These are phyloP conservation scores for Tubosaeta brunneosetosa DNA, from an alignment of 768 basidiomycete genomes.

Conservation along the genomic window DNA sequence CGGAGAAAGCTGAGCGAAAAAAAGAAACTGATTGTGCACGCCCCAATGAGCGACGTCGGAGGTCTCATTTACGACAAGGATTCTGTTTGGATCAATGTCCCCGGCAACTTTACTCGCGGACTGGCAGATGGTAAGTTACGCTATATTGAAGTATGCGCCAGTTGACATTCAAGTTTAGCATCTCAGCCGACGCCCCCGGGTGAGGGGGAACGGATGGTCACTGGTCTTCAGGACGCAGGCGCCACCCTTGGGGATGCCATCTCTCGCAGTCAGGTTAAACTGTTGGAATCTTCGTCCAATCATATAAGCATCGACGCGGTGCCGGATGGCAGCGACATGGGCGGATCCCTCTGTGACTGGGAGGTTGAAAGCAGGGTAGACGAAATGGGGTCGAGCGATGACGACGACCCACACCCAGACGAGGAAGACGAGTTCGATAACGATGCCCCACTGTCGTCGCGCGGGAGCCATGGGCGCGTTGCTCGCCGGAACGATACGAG, in stretches of 20 bases:
- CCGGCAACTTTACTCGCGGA: conserved; percentile 87
- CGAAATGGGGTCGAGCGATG: conserved; percentile 3
- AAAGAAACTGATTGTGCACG: conserved; percentile 86
- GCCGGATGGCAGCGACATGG: conserved; percentile 35
- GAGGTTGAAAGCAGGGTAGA: background rate
- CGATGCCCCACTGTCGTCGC: background rate
- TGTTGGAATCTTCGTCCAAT: conserved; percentile 78
- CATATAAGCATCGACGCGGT: conserved; percentile 47
- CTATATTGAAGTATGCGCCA: background rate
- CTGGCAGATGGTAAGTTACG: conserved; percentile 51
- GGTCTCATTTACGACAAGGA: conserved; percentile 98
- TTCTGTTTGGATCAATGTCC: conserved; percentile 96
- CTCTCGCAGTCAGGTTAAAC: conserved; percentile 70
- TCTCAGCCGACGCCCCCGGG: conserved; percentile 70
- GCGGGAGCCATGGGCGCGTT: conserved; percentile 46
- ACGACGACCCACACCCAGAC: background rate
- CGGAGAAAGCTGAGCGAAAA: conserved; percentile 91
- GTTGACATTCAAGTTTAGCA: conserved; percentile 37
- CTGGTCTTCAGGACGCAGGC: conserved; percentile 86
- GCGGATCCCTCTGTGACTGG: conserved; percentile 21
- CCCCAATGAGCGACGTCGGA: conserved; percentile 98
- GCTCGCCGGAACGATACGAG: conserved; percentile 39
- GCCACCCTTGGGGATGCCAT: conserved; percentile 82
- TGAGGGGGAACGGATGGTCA: conserved; percentile 97
- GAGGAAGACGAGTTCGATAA: conserved; percentile 5